A percentile compares a stretch with the other conserved stretches of the same genome.
phyloP scores from a whole-genome alignment of 2,329 filamentous ascomycete species.

The Colletotrichum australisinense region DNA sequence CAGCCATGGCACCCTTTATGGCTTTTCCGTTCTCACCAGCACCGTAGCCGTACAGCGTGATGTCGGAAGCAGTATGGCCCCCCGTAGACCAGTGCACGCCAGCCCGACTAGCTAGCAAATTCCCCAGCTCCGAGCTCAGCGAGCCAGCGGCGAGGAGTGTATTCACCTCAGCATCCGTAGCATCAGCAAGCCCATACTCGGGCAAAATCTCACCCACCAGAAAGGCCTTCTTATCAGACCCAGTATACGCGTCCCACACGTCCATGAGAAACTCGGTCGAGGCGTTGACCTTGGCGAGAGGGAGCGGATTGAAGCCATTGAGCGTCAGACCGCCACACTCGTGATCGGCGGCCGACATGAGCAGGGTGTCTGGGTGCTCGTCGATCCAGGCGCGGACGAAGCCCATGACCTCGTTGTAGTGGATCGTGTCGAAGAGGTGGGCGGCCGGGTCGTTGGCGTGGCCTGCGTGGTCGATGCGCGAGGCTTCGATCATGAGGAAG shows the following conservation, averaged over 20 bases:
- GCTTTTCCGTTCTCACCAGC: constrained; percentile 33
- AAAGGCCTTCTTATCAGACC: constrained; percentile 45
- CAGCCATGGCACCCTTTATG: constrained; percentile 37
- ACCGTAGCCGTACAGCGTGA: constrained; percentile 49
- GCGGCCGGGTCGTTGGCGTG: constrained; percentile 67
- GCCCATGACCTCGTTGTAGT: constrained; percentile 52
- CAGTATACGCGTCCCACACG: constrained; percentile 42
- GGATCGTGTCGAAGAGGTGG: constrained; percentile 57
- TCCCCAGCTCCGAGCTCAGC: constrained; percentile 43
- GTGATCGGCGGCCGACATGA: constrained; percentile 54
- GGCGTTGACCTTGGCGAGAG: constrained; percentile 43
- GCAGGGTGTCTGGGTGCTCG: constrained; percentile 48
- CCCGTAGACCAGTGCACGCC: constrained; percentile 41
- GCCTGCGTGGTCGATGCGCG: constrained; percentile 49
- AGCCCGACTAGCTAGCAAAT: constrained; percentile 40
- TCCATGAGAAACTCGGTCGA: constrained; percentile 45
- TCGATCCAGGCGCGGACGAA: constrained; percentile 53
- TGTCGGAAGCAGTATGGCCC: constrained; percentile 43
- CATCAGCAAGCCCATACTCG: constrained; percentile 45
- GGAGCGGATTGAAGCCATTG: constrained; percentile 48
- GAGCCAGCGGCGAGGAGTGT: constrained; percentile 41
- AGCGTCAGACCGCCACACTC: constrained; percentile 53
- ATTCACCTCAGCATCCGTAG: constrained; percentile 43
- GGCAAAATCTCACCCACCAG: constrained; percentile 43
- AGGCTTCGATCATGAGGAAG: constrained; percentile 54